Conservation (phyloP, 495 filamentous ascomycete species). For the Penicillium chermesinum region DNA sequence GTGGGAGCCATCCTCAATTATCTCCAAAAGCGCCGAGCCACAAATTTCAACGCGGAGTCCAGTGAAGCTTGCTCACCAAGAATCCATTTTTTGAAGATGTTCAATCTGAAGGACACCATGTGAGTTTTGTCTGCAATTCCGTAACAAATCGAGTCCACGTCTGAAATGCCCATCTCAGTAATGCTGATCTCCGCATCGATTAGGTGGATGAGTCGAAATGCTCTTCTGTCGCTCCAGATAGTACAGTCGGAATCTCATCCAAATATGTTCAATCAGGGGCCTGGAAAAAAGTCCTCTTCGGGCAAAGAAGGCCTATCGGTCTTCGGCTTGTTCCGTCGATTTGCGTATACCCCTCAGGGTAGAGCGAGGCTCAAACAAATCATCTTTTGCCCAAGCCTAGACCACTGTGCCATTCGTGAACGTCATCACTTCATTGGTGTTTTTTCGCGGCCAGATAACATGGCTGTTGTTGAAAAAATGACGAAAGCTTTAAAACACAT, state of each 20-base stretch:
- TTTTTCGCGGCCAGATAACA: constrained; percentile 68
- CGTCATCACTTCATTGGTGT: constrained; percentile 65
- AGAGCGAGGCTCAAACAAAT: constrained; percentile 70
- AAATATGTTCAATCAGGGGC: constrained; percentile 75
- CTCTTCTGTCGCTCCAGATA: constrained; percentile 79
- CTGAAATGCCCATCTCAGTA: too few species aligned
- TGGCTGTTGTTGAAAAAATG: constrained; percentile 49
- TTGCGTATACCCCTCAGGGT: constrained; percentile 80
- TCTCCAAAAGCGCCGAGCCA: constrained; percentile 63
- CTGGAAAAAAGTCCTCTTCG: constrained; percentile 58
- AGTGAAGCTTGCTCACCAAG: constrained; percentile 47
- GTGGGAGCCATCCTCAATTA: constrained; percentile 80
- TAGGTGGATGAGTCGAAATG: constrained; percentile 76
- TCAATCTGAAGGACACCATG: constrained; percentile 71
- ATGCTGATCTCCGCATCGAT: not conserved
- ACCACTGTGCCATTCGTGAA: constrained; percentile 63
- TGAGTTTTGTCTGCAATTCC: too few species aligned
- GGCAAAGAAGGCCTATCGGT: constrained; percentile 88
- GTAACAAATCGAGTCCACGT: too few species aligned
- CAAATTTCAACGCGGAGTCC: constrained; percentile 53
- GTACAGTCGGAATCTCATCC: constrained; percentile 80
- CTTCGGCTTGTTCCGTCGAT: constrained; percentile 72
- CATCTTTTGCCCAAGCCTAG: constrained; percentile 75
- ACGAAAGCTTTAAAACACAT: constrained; percentile 63
- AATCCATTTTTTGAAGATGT: constrained; percentile 69